Percentiles rank a stretch among this genome's conserved stretches.
Conservation (phyloP, 2,329 filamentous ascomycete genomes). For the Fusarium palustre region DNA sequence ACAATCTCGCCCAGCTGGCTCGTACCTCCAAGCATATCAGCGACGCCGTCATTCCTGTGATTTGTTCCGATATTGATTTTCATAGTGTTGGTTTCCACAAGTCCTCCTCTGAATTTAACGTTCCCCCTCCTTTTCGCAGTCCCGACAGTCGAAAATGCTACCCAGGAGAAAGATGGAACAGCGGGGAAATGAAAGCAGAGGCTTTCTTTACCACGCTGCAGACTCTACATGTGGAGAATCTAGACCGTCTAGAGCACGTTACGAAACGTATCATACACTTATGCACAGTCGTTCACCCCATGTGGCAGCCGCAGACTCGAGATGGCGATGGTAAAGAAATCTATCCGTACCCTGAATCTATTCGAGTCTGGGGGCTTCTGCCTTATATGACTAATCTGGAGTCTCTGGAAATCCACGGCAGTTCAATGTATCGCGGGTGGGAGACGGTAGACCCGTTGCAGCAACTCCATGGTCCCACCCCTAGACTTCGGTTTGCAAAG, state of each 20-base stretch:
- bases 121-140: slow-evolving; percentile 6
- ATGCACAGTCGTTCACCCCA: slow-evolving; percentile 5
- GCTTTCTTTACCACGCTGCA: slow-evolving; percentile 16
- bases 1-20: neutral
- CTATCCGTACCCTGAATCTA: neutral
- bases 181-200: neutral
- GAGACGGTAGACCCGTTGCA: neutral
- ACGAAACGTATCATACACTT: neutral
- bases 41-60: neutral
- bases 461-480: neutral
- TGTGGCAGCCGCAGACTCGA: fast-evolving
- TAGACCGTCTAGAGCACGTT: neutral
- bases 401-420: slow-evolving; percentile 18
- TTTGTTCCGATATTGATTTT: slow-evolving; percentile 37
- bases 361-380: slow-evolving; percentile 27
- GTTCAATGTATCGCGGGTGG: no score
- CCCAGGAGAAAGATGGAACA: neutral
- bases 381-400: slow-evolving; percentile 26
- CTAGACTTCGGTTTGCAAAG: slow-evolving; percentile 21
- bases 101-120: neutral
- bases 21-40: slow-evolving; percentile 19
- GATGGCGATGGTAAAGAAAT: neutral
- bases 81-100: slow-evolving; percentile 26
- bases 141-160: neutral
- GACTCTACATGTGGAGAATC: neutral